These are phyloP conservation scores for Hericium erinaceus DNA, from an alignment of 768 basidiomycete species.

Conservation along the genomic window DNA sequence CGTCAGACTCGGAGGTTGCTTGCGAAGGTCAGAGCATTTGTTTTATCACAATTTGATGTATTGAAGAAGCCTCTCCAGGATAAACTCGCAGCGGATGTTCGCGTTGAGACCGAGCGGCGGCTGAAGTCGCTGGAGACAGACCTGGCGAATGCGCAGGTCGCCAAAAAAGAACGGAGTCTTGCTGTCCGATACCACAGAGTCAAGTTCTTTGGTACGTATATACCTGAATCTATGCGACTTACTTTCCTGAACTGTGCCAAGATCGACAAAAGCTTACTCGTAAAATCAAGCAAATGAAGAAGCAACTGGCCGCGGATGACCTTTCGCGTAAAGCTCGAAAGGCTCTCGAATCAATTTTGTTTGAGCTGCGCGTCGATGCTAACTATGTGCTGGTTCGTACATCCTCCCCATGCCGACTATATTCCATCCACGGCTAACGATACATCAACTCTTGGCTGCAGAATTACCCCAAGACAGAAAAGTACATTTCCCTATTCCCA, in stretches of 20 bases:
- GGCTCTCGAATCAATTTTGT: conserved; percentile 38
- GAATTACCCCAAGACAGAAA: conserved; percentile 79
- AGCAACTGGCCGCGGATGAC: conserved; percentile 31
- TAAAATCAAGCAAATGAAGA: conserved; percentile 64
- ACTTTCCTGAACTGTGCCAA: conserved; percentile 19
- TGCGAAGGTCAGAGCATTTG: conserved; percentile 49
- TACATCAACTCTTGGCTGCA: conserved; percentile 18
- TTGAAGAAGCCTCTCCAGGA: conserved; percentile 35
- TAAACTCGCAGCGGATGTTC: conserved; percentile 74
- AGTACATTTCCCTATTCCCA: conserved; percentile 88
- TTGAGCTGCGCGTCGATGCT: conserved; percentile 71
- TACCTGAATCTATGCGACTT: not conserved
- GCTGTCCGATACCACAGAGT: conserved; percentile 80
- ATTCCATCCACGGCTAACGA: not conserved
- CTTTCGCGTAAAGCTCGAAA: conserved; percentile 27
- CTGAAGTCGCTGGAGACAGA: conserved; percentile 68
- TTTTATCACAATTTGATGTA: not conserved
- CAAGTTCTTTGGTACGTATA: conserved; percentile 80
- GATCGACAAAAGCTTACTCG: conserved; percentile 84
- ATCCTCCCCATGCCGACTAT: conserved; percentile 12
- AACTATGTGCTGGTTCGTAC: conserved; percentile 75
- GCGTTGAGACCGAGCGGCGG: conserved; percentile 73
- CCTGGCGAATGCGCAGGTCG: conserved; percentile 50
- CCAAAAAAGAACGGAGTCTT: conserved; percentile 61
- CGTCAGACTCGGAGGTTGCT: conserved; percentile 78